A percentile compares a stretch with the other conserved stretches of the same genome.
phyloP scores from a whole-genome alignment of 208 protist genomes.

The Leishmania lainsoni region DNA sequence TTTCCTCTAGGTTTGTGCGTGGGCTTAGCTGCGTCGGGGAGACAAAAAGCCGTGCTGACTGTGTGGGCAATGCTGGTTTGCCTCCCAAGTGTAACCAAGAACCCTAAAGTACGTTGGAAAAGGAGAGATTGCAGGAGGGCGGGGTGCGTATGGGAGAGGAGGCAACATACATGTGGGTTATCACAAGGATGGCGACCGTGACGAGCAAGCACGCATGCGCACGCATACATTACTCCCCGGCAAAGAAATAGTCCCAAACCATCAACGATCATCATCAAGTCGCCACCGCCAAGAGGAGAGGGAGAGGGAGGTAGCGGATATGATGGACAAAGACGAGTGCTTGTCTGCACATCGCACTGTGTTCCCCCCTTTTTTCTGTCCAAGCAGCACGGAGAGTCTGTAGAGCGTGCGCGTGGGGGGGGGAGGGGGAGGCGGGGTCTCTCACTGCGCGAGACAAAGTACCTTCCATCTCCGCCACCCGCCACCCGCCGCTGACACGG shows the following conservation, averaged over 20 bases:
- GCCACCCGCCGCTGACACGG: too few species aligned
- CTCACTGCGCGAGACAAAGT: not conserved
- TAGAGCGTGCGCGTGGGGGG: not conserved
- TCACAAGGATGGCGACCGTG: not conserved
- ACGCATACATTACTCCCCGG: not conserved
- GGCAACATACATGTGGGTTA: not conserved
- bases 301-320: not conserved
- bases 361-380: not conserved
- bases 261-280: not conserved
- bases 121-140: not conserved
- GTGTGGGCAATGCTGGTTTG: not conserved
- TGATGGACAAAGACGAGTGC: not conserved
- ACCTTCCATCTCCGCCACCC: not conserved
- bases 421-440: not conserved
- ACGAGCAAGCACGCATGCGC: not conserved
- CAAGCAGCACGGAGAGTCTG: not conserved
- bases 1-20: not conserved
- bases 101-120: not conserved
- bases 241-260: too few species aligned
- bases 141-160: not conserved
- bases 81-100: not conserved
- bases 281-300: not conserved
- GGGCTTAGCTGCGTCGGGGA: not conserved
- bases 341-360: not conserved
- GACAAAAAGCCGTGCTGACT: not conserved